These are phyloP conservation scores for Russula vinacea DNA, from an alignment of 768 basidiomycete genomes.

Conservation along the genomic window DNA sequence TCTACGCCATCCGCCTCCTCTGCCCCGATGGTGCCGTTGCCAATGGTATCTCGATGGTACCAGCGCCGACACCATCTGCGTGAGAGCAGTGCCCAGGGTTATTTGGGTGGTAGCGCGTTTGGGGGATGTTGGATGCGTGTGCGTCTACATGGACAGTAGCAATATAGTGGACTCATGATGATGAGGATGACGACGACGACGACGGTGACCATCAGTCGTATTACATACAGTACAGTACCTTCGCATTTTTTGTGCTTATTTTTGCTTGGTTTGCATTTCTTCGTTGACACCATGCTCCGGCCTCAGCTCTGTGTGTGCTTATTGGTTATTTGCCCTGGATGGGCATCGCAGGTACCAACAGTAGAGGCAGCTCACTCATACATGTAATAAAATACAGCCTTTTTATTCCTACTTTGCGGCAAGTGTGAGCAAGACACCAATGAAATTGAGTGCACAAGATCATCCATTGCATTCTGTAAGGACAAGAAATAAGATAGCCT, in stretches of 20 bases:
- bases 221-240: not conserved
- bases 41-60: constrained; percentile 44
- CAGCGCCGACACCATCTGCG: constrained; percentile 5
- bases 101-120: not conserved
- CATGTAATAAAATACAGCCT: not conserved
- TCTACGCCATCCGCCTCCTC: not conserved
- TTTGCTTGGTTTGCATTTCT: not conserved
- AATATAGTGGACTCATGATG: not conserved
- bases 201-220: not conserved
- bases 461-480: not conserved
- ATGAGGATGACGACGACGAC: not conserved
- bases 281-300: too few species aligned
- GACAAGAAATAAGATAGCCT: constrained; percentile 2
- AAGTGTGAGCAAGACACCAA: not conserved
- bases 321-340: not conserved
- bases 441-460: not conserved
- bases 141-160: not conserved
- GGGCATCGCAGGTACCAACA: not conserved
- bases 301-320: not conserved
- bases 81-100: not conserved
- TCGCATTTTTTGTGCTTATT: constrained; percentile 4
- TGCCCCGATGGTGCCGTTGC: constrained; percentile 41
- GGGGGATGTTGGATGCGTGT: not conserved
- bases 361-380: not conserved
- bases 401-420: not conserved